Base-by-base conservation (phyloP, 108 stramenopile genomes). In the Cyclotella kingstonii region DNA sequence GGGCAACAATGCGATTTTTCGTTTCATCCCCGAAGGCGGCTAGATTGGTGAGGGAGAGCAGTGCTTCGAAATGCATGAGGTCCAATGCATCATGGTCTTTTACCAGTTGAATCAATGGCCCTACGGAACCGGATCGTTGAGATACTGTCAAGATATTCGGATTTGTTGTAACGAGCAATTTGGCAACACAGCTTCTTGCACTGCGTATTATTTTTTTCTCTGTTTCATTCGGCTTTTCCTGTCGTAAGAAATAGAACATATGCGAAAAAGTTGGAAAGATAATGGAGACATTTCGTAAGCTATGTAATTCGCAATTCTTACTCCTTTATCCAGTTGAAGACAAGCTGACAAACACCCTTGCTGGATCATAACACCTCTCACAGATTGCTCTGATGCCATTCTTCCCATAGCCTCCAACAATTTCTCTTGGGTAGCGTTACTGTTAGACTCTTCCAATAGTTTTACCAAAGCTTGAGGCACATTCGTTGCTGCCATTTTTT, bases 111-210 rank as follows among this genome's bases (percentile, higher is more conserved):
- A 98, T 72, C 45, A 98, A 77, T 8, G 96, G 95, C 25, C 87
- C 82, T 59, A 98, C 86, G 21, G 91, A 54, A 31, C 89, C 94
- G 49, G 94, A 80, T 25, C 90, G 66, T 69, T 94, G 93, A 15
- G 89, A 84, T 36, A 93, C 91, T 21, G 89, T 96, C 14, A 99
- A 63, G 10, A 96, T 51, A 60, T 70, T 55, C 12, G 97, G 98
- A 59, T 99, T 96, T 5, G 90, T 96, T 5, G 97, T 97, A 18
- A 98, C 89, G 11, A 99, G 87, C 40, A 95, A 56, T 68, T 98
- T 98, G 19, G 95, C 96, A 45, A 98, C 72, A 47, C 90, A 93
- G 51, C 95, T 94, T 28, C 86, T 81, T 5, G 96, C 93, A 18
- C 51, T 70, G 26, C 84, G 73, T 18, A 87, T 51, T 40, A 86